These are phyloP conservation scores for Barnettozyma vustinii DNA, from an alignment of 805 yeast species.

Conservation along the genomic window DNA sequence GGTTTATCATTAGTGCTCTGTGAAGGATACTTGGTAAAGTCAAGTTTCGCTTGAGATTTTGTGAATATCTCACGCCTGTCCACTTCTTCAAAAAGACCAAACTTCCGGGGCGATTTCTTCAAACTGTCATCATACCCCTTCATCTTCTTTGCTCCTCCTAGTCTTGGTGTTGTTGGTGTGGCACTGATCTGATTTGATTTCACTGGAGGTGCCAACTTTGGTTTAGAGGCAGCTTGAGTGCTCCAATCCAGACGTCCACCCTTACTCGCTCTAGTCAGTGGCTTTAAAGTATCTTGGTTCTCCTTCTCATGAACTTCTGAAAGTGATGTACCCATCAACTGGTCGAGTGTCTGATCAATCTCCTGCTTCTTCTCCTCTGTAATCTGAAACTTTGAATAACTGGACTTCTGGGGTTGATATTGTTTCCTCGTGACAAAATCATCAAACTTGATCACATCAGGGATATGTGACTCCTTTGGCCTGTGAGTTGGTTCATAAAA, in stretches of 20 bases:
- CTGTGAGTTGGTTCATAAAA: not conserved
- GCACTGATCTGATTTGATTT: not conserved
- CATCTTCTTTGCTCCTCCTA: not conserved
- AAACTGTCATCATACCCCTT: not conserved
- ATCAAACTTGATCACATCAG: conserved; percentile 23
- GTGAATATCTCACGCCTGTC: conserved; percentile 3
- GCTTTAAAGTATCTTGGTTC: not conserved
- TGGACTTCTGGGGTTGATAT: conserved; percentile 4
- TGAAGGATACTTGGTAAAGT: conserved; percentile 3
- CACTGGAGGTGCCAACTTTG: conserved; percentile 1
- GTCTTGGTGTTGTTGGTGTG: not conserved
- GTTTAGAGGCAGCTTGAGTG: conserved; percentile 7
- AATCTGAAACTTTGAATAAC: conserved; percentile 19
- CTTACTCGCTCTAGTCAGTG: conserved; percentile 8
- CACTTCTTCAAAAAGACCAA: not conserved
- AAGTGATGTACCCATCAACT: conserved; percentile 13
- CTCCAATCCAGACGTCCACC: conserved; percentile 12
- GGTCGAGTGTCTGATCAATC: conserved; percentile 16
- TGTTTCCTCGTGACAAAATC: conserved; percentile 15
- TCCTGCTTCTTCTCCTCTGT: conserved; percentile 15
- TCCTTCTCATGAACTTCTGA: not conserved
- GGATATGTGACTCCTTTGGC: conserved; percentile 13
- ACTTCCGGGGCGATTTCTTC: conserved; percentile 14
- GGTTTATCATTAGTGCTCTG: conserved; percentile 5
- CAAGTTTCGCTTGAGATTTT: conserved; percentile 19